Conservation (phyloP, 2,329 filamentous ascomycete genomes). For the Lanzia echinophila region DNA sequence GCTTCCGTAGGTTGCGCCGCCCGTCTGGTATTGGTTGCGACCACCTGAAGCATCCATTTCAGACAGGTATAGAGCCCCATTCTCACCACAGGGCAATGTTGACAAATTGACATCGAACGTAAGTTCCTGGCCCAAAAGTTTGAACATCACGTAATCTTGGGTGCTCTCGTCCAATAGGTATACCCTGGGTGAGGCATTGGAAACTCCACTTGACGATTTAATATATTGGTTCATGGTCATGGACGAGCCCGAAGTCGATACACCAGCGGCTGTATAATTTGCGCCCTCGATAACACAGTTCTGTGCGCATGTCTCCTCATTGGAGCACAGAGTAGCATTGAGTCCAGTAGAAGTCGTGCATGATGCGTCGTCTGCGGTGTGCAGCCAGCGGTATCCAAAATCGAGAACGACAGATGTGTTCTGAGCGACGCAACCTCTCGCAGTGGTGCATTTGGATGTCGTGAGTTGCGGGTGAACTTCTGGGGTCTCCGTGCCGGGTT, state of each 20-base stretch:
- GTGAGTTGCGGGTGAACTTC: slow-evolving; percentile 46
- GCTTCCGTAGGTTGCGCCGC: slow-evolving; percentile 40
- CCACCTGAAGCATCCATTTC: slow-evolving; percentile 59
- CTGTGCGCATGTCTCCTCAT: slow-evolving; percentile 42
- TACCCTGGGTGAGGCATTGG: slow-evolving; percentile 34
- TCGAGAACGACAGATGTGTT: slow-evolving; percentile 46
- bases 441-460: slow-evolving; percentile 4
- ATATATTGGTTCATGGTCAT: slow-evolving; percentile 30
- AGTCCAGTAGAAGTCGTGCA: slow-evolving; percentile 31
- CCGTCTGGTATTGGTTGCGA: slow-evolving; percentile 43
- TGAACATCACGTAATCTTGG: slow-evolving; percentile 54
- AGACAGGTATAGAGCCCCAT: slow-evolving; percentile 62
- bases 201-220: slow-evolving; percentile 5
- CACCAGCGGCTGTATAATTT: slow-evolving; percentile 41
- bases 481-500: slow-evolving; percentile 35
- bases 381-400: slow-evolving; percentile 30
- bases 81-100: slow-evolving; percentile 60
- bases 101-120: slow-evolving; percentile 63
- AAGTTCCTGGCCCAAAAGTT: slow-evolving; percentile 45
- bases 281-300: slow-evolving; percentile 48
- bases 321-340: slow-evolving; percentile 42
- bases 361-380: slow-evolving; percentile 33
- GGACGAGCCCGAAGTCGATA: slow-evolving; percentile 33
- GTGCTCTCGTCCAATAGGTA: slow-evolving; percentile 39
- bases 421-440: slow-evolving; percentile 37